phyloP scores from a whole-genome alignment of 169 alveolate species.

The Eimeria falciformis region DNA sequence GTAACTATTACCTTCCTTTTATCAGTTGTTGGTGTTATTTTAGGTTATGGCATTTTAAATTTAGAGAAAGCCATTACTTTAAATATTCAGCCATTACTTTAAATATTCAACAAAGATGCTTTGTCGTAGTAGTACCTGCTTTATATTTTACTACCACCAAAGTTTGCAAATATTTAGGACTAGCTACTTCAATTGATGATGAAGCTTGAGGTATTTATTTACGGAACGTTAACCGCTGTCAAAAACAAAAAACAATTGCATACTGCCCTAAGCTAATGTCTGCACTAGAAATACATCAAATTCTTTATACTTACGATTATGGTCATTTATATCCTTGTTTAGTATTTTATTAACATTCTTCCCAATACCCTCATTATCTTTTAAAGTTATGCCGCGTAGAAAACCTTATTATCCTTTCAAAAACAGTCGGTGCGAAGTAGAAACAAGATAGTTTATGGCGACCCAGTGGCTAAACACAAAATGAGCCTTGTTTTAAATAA shows the following conservation, averaged over 20 bases:
- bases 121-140: no score
- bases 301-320: conserved; percentile 56
- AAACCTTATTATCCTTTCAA: conserved; percentile 89
- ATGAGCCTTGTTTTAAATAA: conserved; percentile 30
- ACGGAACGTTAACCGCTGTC: conserved; percentile 36
- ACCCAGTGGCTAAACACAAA: conserved; percentile 32
- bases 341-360: conserved; percentile 81
- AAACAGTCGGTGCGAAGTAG: conserved; percentile 52
- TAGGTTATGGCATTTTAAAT: no score
- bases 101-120: no score
- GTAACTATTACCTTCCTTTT: no score
- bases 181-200: conserved; percentile 86
- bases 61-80: no score
- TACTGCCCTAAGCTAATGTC: neutral
- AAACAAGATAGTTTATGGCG: conserved; percentile 42
- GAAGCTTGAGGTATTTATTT: conserved; percentile 85
- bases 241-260: neutral
- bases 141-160: conserved; percentile 84
- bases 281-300: conserved; percentile 6
- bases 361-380: conserved; percentile 88
- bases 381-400: conserved; percentile 87
- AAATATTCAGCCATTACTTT: no score
- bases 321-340: conserved; percentile 78
- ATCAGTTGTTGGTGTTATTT: no score
- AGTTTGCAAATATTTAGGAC: conserved; percentile 85